Base-by-base conservation (phyloP, 2,329 filamentous ascomycete species). In the Penicillium sp. region DNA sequence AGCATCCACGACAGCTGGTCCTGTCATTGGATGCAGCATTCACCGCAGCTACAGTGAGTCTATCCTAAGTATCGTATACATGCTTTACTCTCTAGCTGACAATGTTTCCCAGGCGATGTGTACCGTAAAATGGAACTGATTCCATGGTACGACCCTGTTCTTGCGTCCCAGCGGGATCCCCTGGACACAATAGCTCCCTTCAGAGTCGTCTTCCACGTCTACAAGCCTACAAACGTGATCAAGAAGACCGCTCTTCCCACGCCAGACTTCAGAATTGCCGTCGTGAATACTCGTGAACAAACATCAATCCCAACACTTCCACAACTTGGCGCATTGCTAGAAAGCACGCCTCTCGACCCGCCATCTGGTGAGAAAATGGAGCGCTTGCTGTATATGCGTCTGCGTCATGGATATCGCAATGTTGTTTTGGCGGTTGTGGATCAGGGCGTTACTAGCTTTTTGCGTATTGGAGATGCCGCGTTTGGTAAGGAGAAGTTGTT, bases 391-490 rank as follows among this genome's bases (percentile, higher is more conserved):
- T 95, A 96, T 70, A 84, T 88, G 68, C 86, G 90, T 57, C 77
- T 98, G 61, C 93, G 92, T 74, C 87, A 96, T 68, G 95, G 92
- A 1, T 87, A 89, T 72, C 84, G 91, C 62, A 95, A 91, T 73
- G 90, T 95, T 31, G 80, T 97, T 33, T 73, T 99, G 24, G 95
- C 93, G 0, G 84, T 98, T 2, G 92, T 97, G 33, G 95, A 98
- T 71, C 85, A 91, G 61, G 95, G 95, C 0, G 82, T 98, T 22
- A 89, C 93, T 46, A 98, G 93, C 72, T 98, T 93, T 71, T 80
- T 97, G 68, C 81, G 90, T 24, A 82, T 97, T 57, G 86, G 84
- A 1, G 92, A 98, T 77, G 87, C 86, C 11, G 88, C 87, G 1
- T 97, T 97, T 75, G 88, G 82, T 0, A 83, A 86, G 60, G 91